Evolutionary conservation across 2,329 filamentous ascomycete species (phyloP).

Genomic region (Magnaporthiopsis poae): DNA sequence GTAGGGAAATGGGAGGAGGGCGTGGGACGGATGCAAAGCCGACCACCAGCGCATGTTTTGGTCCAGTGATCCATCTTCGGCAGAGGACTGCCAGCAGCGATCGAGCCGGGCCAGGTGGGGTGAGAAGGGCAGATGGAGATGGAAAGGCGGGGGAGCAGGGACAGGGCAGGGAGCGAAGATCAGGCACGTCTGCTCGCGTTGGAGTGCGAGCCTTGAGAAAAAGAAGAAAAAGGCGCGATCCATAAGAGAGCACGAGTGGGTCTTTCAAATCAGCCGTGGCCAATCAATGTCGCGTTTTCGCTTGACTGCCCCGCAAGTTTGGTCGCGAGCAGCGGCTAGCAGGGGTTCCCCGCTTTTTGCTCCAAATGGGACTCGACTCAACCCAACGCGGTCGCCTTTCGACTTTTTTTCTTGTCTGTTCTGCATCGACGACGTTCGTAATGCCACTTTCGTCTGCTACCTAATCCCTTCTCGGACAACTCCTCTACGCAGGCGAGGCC

Average conservation of each 20-base stretch:
- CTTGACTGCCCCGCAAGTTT: background rate
- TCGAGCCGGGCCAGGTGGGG: background rate
- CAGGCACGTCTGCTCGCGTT: background rate
- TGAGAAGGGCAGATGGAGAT: background rate
- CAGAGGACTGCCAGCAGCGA: constrained; percentile 2
- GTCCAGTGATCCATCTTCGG: constrained; percentile 3
- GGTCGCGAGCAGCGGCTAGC: background rate
- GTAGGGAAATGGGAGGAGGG: background rate
- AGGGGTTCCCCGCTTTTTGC: background rate
- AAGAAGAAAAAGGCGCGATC: background rate
- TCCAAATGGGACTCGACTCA: background rate
- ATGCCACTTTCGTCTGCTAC: background rate
- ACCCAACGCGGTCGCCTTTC: background rate
- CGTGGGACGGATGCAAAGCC: background rate
- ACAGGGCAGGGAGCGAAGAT: background rate
- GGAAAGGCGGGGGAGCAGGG: constrained; percentile 3
- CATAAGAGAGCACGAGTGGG: background rate
- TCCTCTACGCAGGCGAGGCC: background rate
- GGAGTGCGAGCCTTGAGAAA: background rate
- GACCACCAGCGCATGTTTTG: background rate
- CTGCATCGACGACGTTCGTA: background rate
- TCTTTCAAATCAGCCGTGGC: background rate
- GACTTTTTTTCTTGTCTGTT: background rate
- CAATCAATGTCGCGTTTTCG: background rate
- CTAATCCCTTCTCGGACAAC: background rate